phyloP scores from a whole-genome alignment of 2,329 filamentous ascomycete genomes.

The Proliferodiscus dingleyae region DNA sequence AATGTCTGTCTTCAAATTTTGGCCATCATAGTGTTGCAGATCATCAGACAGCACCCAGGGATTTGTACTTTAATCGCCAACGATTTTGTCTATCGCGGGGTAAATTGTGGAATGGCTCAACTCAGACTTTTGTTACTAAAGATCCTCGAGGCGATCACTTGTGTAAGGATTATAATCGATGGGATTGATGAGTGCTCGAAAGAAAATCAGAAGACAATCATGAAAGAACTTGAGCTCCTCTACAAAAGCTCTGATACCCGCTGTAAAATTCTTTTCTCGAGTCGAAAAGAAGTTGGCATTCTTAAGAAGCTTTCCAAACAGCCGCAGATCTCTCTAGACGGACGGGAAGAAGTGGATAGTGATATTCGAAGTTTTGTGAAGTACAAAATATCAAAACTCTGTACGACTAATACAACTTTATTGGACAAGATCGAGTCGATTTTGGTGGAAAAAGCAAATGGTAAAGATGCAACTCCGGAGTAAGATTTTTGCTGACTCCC shows the following conservation, averaged over 20 bases:
- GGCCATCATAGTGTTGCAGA: constrained; percentile 5
- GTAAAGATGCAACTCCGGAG: too few relatives aligned
- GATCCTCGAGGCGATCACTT: not conserved
- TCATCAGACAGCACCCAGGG: constrained; percentile 6
- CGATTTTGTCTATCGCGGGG: constrained; percentile 5
- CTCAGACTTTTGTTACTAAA: constrained; percentile 6
- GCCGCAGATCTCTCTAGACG: constrained; percentile 7
- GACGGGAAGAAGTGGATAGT: constrained; percentile 3
- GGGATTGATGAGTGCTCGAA: constrained; percentile 11
- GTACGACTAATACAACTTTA: constrained; percentile 4
- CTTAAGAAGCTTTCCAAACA: constrained; percentile 4
- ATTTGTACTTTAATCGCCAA: constrained; percentile 8
- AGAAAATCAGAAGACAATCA: constrained; percentile 8
- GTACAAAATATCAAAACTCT: constrained; percentile 6
- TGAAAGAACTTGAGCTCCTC: constrained; percentile 9
- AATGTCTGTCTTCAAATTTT: constrained; percentile 9
- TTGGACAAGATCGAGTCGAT: constrained; percentile 6
- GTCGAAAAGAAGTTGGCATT: constrained; percentile 11
- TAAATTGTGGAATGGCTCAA: constrained; percentile 9
- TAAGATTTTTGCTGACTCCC: not conserved
- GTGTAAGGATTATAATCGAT: constrained; percentile 11
- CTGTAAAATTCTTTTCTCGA: constrained; percentile 11
- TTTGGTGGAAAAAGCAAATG: constrained; percentile 11
- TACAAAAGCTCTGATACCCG: not conserved
- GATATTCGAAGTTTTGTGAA: constrained; percentile 8